Evolutionary conservation across 2,329 filamentous ascomycete genomes (phyloP).

Genomic region (Escovopsis weberi): DNA sequence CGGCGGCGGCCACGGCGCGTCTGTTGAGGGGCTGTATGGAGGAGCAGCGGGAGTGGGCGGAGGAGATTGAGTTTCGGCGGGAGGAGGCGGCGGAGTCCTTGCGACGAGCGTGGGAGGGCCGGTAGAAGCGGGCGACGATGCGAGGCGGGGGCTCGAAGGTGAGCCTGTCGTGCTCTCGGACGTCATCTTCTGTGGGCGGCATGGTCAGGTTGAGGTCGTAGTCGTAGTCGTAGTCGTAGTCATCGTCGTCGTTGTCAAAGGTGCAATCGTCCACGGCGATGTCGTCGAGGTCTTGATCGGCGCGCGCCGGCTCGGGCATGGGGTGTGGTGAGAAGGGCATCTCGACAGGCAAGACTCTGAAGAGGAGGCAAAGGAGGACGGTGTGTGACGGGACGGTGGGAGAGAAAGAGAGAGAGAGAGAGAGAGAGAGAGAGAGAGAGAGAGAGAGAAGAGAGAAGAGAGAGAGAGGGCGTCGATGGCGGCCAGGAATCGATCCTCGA

Average conservation of each 20-base stretch:
- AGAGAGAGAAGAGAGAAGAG: no score
- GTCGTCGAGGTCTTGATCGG: conserved; percentile 22
- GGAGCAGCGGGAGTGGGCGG: conserved; percentile 56
- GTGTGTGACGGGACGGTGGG: not conserved
- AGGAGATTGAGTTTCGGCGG: conserved; percentile 66
- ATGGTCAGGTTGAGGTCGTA: conserved; percentile 23
- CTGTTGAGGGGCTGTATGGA: conserved; percentile 36
- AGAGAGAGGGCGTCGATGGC: no score
- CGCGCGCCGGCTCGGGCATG: conserved; percentile 27
- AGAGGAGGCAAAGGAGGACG: not conserved
- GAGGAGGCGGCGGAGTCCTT: conserved; percentile 67
- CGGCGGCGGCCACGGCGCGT: no score
- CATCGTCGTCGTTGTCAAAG: no score
- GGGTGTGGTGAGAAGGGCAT: no score
- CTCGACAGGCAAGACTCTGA: not conserved
- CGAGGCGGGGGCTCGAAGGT: conserved; percentile 54
- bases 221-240: no score
- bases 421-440: not conserved
- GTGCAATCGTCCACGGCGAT: conserved; percentile 13
- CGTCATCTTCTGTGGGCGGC: conserved; percentile 23
- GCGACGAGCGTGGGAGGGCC: conserved; percentile 48
- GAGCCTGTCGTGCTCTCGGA: conserved; percentile 19
- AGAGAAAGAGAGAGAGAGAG: not conserved
- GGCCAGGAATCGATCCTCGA: no score
- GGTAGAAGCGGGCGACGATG: conserved; percentile 67